These are phyloP conservation scores for Protomyces lactucae-debilis DNA, from an alignment of 1,139 yeast species.

Conservation along the genomic window DNA sequence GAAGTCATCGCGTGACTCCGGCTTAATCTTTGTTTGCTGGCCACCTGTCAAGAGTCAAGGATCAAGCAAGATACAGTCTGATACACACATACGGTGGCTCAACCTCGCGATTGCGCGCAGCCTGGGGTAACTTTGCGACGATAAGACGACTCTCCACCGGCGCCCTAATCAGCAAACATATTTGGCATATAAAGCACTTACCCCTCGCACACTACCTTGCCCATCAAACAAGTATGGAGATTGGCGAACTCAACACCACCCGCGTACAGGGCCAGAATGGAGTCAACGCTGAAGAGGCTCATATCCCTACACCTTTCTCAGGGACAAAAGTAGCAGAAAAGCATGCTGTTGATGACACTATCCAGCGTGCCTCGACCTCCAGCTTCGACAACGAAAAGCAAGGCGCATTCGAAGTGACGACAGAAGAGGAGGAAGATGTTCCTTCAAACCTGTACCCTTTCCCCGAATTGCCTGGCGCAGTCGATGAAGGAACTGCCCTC, in stretches of 20 bases:
- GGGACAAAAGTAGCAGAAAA: constrained; percentile 10
- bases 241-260: constrained; percentile 22
- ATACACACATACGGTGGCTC: too few relatives aligned
- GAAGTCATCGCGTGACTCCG: too few relatives aligned
- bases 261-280: constrained; percentile 17
- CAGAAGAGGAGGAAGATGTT: neutral
- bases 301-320: constrained; percentile 13
- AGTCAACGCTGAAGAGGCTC: constrained; percentile 11
- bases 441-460: constrained; percentile 24
- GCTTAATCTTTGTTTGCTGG: too few relatives aligned
- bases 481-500: constrained; percentile 15
- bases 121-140: too few relatives aligned
- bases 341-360: neutral
- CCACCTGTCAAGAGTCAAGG: too few relatives aligned
- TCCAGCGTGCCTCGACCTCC: neutral
- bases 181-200: too few relatives aligned
- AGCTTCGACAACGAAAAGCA: constrained; percentile 12
- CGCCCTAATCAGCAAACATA: too few relatives aligned
- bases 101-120: too few relatives aligned
- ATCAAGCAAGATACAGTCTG: too few relatives aligned
- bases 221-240: constrained; percentile 7
- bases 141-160: too few relatives aligned
- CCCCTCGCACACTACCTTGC: neutral
- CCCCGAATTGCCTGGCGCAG: constrained; percentile 25
- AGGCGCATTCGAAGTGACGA: constrained; percentile 13